Conservation (phyloP, 257 asterid genomes). For the Solanum stenotomum region DNA sequence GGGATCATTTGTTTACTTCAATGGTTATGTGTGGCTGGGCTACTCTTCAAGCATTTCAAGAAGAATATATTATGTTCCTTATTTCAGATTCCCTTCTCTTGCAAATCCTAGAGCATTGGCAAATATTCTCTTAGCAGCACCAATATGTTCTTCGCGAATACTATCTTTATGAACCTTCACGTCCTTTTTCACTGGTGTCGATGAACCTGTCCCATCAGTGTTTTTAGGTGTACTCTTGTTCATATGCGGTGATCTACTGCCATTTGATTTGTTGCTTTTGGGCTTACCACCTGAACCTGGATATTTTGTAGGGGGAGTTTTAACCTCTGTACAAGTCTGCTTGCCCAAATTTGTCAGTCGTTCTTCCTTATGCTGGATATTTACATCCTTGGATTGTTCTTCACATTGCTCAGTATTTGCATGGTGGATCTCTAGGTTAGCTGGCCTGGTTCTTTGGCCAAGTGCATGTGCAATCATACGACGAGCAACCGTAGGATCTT, state of each 20-base stretch:
- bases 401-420: constrained; percentile 13
- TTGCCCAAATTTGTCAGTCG: constrained; percentile 2
- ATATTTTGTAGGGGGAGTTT: constrained; percentile 12
- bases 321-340: constrained; percentile 1
- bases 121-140: constrained; percentile 94
- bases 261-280: constrained; percentile 9
- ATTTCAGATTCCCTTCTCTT: constrained; percentile 22
- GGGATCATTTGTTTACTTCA: neutral
- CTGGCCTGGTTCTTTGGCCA: constrained; percentile 49
- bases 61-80: constrained; percentile 14
- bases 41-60: neutral
- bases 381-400: constrained; percentile 12
- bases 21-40: neutral
- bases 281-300: constrained; percentile 8
- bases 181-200: constrained; percentile 18
- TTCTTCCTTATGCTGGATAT: constrained; percentile 18
- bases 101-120: constrained; percentile 76
- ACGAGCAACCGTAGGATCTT: constrained; percentile 72
- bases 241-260: constrained; percentile 10
- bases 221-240: constrained; percentile 13
- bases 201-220: constrained; percentile 10
- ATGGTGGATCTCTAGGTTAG: constrained; percentile 15
- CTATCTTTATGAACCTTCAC: constrained; percentile 15
- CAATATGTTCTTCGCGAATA: constrained; percentile 56
- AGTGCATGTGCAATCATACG: constrained; percentile 96